Conservation (phyloP, 208 protist genomes). For the Crithidia brevicula region DNA sequence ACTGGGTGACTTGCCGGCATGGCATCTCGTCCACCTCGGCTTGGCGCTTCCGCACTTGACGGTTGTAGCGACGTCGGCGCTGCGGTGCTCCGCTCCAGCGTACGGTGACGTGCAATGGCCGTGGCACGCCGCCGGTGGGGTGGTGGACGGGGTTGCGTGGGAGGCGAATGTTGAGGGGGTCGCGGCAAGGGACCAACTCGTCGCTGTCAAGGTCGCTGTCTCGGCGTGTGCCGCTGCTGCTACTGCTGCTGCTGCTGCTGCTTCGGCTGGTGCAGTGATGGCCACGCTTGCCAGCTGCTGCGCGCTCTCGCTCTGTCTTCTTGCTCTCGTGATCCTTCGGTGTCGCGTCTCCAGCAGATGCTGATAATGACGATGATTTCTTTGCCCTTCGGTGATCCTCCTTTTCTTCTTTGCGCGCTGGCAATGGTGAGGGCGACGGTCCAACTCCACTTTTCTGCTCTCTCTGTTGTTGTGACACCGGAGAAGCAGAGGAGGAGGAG, state of each 20-base stretch:
- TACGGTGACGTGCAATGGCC: slow-evolving; percentile 21
- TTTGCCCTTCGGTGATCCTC: too few relatives aligned
- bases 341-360: too few relatives aligned
- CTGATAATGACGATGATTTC: too few relatives aligned
- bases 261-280: neutral
- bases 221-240: neutral
- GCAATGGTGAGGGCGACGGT: too few relatives aligned
- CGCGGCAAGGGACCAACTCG: neutral
- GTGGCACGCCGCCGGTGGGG: slow-evolving; percentile 1
- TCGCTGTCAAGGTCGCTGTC: slow-evolving; percentile 17
- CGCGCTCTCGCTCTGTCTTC: neutral
- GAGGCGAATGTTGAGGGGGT: slow-evolving; percentile 18
- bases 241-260: neutral
- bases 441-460: neutral
- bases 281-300: neutral
- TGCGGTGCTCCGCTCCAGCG: slow-evolving; percentile 30
- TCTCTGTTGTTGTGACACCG: slow-evolving; percentile 1
- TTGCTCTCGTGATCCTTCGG: too few relatives aligned
- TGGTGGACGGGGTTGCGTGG: neutral
- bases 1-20: slow-evolving; percentile 2
- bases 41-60: neutral
- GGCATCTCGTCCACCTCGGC: neutral
- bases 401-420: too few relatives aligned
- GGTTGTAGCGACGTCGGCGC: slow-evolving; percentile 14
- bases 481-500: neutral